These are phyloP conservation scores for Sporothrix luriei DNA, from an alignment of 2,329 filamentous ascomycete genomes.

Conservation along the genomic window DNA sequence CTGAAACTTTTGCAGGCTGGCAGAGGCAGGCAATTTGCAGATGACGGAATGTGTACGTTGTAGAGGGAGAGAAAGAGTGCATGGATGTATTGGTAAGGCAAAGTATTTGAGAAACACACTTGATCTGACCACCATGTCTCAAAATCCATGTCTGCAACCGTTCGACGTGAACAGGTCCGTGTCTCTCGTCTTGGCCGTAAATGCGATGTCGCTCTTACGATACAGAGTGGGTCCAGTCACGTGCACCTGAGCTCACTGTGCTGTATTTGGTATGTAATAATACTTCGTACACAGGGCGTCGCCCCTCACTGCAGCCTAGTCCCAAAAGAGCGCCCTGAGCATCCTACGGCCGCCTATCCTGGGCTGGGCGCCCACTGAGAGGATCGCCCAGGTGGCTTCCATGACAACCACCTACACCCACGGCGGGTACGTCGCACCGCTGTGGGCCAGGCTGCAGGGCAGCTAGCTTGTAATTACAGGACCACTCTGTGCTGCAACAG, in stretches of 20 bases:
- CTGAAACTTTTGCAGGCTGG: not conserved
- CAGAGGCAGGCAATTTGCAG: not conserved
- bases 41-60: not conserved
- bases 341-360: slow-evolving; percentile 5
- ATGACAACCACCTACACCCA: slow-evolving; percentile 30
- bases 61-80: too few species aligned
- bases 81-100: too few species aligned
- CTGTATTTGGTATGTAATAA: too few species aligned
- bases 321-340: not conserved
- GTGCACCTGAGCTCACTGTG: slow-evolving; percentile 7
- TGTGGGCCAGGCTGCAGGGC: slow-evolving; percentile 14
- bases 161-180: not conserved
- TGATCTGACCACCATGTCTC: not conserved
- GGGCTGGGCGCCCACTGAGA: slow-evolving; percentile 27
- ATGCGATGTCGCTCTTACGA: not conserved
- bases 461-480: slow-evolving; percentile 4
- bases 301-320: slow-evolving; percentile 25
- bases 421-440: not conserved
- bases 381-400: slow-evolving; percentile 26
- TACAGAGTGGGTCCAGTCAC: slow-evolving; percentile 1
- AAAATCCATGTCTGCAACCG: not conserved
- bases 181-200: not conserved
- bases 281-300: slow-evolving; percentile 18
- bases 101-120: not conserved
- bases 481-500: not conserved